Conservation (phyloP, 2,329 filamentous ascomycete genomes). For the Pezicula carpinea region DNA sequence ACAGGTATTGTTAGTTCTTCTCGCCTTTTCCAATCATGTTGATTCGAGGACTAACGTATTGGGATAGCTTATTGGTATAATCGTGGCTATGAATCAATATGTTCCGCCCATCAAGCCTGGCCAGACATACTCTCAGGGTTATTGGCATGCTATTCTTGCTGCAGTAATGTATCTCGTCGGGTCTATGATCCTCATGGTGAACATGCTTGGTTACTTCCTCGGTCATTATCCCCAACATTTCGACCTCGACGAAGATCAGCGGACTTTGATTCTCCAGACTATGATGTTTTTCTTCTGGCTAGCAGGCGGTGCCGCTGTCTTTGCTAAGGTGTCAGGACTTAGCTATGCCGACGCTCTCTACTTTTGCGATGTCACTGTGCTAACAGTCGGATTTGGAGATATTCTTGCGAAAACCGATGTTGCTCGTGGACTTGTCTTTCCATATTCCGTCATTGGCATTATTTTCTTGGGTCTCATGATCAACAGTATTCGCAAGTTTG, state of each 20-base stretch:
- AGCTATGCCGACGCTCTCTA: conserved; percentile 56
- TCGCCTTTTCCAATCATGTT: conserved; percentile 42
- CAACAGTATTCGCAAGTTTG: conserved; percentile 58
- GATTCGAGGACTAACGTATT: background rate
- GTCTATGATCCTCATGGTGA: conserved; percentile 59
- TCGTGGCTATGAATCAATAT: conserved; percentile 51
- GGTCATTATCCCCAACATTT: conserved; percentile 67
- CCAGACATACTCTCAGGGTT: conserved; percentile 60
- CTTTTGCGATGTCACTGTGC: conserved; percentile 56
- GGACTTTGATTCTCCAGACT: conserved; percentile 66
- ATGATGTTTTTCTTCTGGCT: conserved; percentile 69
- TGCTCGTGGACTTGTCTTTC: conserved; percentile 57
- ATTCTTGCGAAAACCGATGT: conserved; percentile 48
- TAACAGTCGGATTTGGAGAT: conserved; percentile 60
- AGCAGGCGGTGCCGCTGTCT: conserved; percentile 58
- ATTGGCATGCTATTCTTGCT: conserved; percentile 65
- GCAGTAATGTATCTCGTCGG: conserved; percentile 58
- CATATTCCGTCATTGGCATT: conserved; percentile 63
- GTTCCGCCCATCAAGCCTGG: conserved; percentile 38
- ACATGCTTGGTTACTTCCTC: conserved; percentile 65
- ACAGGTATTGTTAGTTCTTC: conserved; percentile 53
- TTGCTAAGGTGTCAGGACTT: conserved; percentile 52
- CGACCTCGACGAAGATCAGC: conserved; percentile 59
- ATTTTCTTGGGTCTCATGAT: conserved; percentile 67
- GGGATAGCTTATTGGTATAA: conserved; percentile 50